These are phyloP conservation scores for Cornus controversa DNA, from an alignment of 148 eudicot species.

Conservation along the genomic window DNA sequence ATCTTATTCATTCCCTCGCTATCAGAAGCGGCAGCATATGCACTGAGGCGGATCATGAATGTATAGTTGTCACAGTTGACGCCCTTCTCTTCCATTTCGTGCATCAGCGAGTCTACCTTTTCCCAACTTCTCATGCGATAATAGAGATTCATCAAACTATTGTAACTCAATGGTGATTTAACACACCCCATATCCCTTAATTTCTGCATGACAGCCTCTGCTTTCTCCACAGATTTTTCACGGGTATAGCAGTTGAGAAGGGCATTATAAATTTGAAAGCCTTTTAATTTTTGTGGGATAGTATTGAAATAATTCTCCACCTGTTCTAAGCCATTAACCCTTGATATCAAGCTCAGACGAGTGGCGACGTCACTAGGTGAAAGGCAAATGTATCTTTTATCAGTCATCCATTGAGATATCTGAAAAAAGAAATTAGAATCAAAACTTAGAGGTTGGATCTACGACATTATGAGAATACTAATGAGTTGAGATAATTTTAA, in stretches of 20 bases:
- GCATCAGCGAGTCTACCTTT: slow-evolving; percentile 28
- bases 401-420: slow-evolving; percentile 49
- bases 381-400: slow-evolving; percentile 25
- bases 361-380: slow-evolving; percentile 13
- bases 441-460: neutral
- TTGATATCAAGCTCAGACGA: slow-evolving; percentile 19
- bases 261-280: slow-evolving; percentile 21
- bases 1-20: slow-evolving; percentile 26
- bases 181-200: slow-evolving; percentile 26
- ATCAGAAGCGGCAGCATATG: slow-evolving; percentile 31
- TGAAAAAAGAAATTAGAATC: slow-evolving; percentile 9
- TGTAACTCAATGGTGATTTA: slow-evolving; percentile 24
- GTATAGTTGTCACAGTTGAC: slow-evolving; percentile 21
- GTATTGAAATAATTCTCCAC: slow-evolving; percentile 31
- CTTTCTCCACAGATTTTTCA: slow-evolving; percentile 38
- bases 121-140: slow-evolving; percentile 21
- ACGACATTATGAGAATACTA: too few species aligned
- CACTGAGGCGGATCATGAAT: slow-evolving; percentile 19
- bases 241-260: slow-evolving; percentile 39
- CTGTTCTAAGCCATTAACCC: slow-evolving; percentile 33
- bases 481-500: too few species aligned
- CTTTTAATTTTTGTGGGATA: slow-evolving; percentile 27
- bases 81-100: slow-evolving; percentile 37
- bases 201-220: slow-evolving; percentile 38
- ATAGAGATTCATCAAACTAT: slow-evolving; percentile 39